Evolutionary conservation across 129 eudicot species (phyloP), one percentile per base, ranked within the genome.

Genomic region (Smallanthus sonchifolius): DNA sequence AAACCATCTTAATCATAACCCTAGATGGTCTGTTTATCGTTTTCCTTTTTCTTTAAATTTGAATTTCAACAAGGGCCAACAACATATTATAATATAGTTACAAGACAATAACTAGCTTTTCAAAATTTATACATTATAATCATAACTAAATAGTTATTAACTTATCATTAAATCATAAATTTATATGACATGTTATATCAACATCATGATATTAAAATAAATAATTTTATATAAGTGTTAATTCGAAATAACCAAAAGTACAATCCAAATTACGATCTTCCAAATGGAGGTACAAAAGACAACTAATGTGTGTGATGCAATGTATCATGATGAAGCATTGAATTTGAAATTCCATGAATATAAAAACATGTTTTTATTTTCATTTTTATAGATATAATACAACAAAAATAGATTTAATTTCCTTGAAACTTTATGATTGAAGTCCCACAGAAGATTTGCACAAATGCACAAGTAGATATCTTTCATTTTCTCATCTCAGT

Each of bases 401-500:
- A n/a, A n/a, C n/a, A n/a, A n/a, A n/a, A n/a, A n/a, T n/a, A n/a
- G n/a, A n/a, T n/a, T 73, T 43, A 59, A 15, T 13, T 73, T 43
- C 14, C 2, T 16, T 44, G 39, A 60, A 62, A 16, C 43, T 54
- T 60, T 60, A 45, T 32, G 54, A 75, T 28, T 20, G 39, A 54
- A 43, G 43, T 66, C 37, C 17, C 17, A 77, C 30, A 56, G 51
- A 60, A 77, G 69, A 68, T 67, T 10, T 37, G 69, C 62, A 68
- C 69, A 68, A 39, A 71, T 28, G 6, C 9, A 7, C 38, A 61
- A 64, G 79, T 81, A 75, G 81, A 81, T 81, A 81, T 75, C 57
- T 75, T 75, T 81, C 84, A 69, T 69, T 82, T 79, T 72, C 62
- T 62, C 37, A 70, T 73, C 51, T 71, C 55, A 65, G 44, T 65